Evolutionary conservation across 208 protist genomes (phyloP), one percentile per base, ranked within the genome.

Genomic region (Crithidia brevicula): DNA sequence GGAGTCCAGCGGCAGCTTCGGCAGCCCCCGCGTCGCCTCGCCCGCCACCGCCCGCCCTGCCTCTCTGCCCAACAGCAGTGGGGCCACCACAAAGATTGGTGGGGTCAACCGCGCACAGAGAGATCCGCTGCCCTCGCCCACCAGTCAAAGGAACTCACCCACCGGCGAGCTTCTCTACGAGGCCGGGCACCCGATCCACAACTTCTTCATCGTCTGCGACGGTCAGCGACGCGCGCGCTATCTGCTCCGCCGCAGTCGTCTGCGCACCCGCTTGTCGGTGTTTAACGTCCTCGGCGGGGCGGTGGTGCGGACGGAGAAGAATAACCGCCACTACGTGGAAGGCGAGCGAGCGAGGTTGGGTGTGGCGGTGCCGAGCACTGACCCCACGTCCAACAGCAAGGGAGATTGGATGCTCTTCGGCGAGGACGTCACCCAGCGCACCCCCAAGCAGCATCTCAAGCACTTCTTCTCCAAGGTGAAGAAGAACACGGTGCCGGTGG

Each of bases 111-210:
- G n/a, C n/a, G n/a, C n/a, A n/a, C n/a, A n/a, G n/a, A n/a, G n/a
- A n/a, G n/a, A n/a, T n/a, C 49, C 8, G 11, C 5, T 20, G 25
- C 27, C 31, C 46, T n/a, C n/a, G n/a, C 5, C 15, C n/a, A 25
- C 46, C 13, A 47, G 34, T 74, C 49, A n/a, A 18, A 53, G 7
- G 6, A 46, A 31, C 36, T 20, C 54, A 18, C 34, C 54, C 13
- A 51, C 74, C 3, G 88, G 88, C 25, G 77, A 91, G 58, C 46
- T 93, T 28, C 76, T 91, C 27, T 61, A 52, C 16, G 85, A 93
- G 60, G 68, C 75, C 22, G 83, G 85, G 9, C 88, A 93, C 70
- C 73, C 62, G 9, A 50, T 93, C 8, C 85, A 89, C 58, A 65
- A 64, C 46, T 75, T 73, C 51, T 56, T 86, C 31, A 82, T 93